Conservation (phyloP, 2,329 filamentous ascomycete species). For the Teratosphaeria nubilosa region DNA sequence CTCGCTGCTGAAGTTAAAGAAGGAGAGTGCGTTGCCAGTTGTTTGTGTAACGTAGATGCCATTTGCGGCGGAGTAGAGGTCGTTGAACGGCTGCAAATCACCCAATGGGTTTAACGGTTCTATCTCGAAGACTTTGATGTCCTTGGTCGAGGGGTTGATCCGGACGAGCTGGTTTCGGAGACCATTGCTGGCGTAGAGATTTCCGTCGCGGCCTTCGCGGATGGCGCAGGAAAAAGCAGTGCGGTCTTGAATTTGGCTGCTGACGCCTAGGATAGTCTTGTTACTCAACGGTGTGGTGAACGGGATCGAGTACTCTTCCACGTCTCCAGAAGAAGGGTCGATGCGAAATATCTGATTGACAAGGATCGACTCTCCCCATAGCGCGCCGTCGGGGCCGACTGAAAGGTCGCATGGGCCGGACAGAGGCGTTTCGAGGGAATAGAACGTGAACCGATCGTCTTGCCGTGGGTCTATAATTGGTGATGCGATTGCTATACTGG, state of each 20-base stretch:
- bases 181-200: slow-evolving; percentile 14
- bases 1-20: slow-evolving; percentile 10
- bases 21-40: slow-evolving; percentile 11
- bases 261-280: background rate
- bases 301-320: background rate
- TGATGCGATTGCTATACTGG: background rate
- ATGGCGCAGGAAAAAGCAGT: background rate
- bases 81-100: slow-evolving; percentile 15
- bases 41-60: slow-evolving; percentile 16
- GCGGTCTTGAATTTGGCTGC: background rate
- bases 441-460: background rate
- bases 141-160: slow-evolving; percentile 9
- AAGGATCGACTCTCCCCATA: background rate
- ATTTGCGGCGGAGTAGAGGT: slow-evolving; percentile 10
- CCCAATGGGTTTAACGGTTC: slow-evolving; percentile 11
- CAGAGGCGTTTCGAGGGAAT: background rate
- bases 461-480: background rate
- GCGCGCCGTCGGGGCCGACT: background rate
- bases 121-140: slow-evolving; percentile 10
- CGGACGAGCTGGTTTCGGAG: slow-evolving; percentile 16
- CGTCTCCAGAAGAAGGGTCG: background rate
- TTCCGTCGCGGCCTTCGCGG: slow-evolving; percentile 8
- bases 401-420: background rate
- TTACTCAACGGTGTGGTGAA: background rate
- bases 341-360: background rate